Conservation (phyloP, 805 yeast genomes). For the Grigorovia transvaalensis region DNA sequence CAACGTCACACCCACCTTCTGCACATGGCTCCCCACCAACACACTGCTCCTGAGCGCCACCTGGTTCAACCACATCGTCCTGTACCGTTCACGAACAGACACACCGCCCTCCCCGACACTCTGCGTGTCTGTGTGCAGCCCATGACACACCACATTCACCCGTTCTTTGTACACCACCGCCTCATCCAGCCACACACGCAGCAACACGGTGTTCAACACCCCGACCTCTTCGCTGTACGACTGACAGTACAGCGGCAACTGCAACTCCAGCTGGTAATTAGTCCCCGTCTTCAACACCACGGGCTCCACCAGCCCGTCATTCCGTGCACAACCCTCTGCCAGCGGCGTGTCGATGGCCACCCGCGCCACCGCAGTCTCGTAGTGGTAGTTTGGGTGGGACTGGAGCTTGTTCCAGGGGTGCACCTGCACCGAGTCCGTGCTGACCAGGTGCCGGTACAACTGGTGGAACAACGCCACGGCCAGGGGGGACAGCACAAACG, state of each 20-base stretch:
- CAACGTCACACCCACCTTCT: constrained; percentile 1
- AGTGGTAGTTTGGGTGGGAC: neutral
- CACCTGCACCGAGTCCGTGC: constrained; percentile 20
- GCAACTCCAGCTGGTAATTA: constrained; percentile 19
- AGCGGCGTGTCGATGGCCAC: neutral
- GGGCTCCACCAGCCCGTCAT: constrained; percentile 18
- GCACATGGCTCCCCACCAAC: constrained; percentile 3
- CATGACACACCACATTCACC: neutral
- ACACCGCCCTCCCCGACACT: neutral
- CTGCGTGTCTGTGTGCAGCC: neutral
- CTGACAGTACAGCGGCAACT: constrained; percentile 16
- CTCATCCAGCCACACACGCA: neutral
- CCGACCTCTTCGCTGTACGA: neutral
- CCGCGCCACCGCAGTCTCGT: neutral
- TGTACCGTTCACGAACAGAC: constrained; percentile 1
- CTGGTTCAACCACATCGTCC: constrained; percentile 18
- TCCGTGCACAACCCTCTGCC: neutral
- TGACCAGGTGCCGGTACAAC: constrained; percentile 18
- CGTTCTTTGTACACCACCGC: neutral
- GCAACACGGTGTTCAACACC: neutral
- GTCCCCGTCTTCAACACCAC: constrained; percentile 17
- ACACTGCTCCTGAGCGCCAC: constrained; percentile 13
- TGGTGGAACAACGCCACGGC: constrained; percentile 23
- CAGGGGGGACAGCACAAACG: constrained; percentile 21
- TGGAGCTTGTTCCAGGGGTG: constrained; percentile 11